phyloP scores from a whole-genome alignment of 495 filamentous ascomycete genomes.

The Penicillium chermesinum region DNA sequence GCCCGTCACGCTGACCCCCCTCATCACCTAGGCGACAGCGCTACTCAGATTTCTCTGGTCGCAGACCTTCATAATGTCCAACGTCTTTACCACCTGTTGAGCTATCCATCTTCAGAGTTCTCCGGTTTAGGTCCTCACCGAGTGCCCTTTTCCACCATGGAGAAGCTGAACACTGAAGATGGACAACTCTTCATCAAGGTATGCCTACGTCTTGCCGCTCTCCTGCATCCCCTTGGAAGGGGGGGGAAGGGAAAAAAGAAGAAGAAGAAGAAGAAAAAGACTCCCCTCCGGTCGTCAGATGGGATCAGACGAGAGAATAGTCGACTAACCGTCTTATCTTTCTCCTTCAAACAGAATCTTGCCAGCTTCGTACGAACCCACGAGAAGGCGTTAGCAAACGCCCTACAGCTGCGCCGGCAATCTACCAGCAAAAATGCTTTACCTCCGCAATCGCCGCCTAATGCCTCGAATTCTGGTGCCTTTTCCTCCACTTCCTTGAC shows the following conservation, averaged over 20 bases:
- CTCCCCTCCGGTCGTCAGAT: no score
- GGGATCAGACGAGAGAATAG: neutral
- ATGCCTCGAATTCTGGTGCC: constrained; percentile 49
- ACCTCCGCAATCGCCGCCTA: constrained; percentile 40
- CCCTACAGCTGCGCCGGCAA: constrained; percentile 75
- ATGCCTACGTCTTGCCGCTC: constrained; percentile 15
- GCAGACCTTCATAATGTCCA: constrained; percentile 39
- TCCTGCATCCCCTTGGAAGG: no score
- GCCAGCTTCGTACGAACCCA: constrained; percentile 94
- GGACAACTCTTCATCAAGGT: constrained; percentile 87
- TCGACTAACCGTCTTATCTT: constrained; percentile 7
- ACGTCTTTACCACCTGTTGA: constrained; percentile 30
- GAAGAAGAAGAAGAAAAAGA: no score
- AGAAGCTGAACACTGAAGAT: constrained; percentile 66
- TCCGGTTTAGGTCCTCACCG: constrained; percentile 23
- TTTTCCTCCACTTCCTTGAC: constrained; percentile 63
- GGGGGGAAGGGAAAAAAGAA: no score
- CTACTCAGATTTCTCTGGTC: constrained; percentile 20
- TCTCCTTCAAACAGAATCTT: constrained; percentile 65
- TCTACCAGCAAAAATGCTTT: constrained; percentile 48
- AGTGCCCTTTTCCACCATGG: constrained; percentile 35
- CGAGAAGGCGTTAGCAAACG: constrained; percentile 95
- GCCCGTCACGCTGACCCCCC: constrained; percentile 10
- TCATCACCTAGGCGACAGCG: constrained; percentile 28
- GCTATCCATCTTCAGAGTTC: constrained; percentile 36